phyloP scores from a whole-genome alignment of 176 grass and related monocot genomes.

The Musa beccarii region DNA sequence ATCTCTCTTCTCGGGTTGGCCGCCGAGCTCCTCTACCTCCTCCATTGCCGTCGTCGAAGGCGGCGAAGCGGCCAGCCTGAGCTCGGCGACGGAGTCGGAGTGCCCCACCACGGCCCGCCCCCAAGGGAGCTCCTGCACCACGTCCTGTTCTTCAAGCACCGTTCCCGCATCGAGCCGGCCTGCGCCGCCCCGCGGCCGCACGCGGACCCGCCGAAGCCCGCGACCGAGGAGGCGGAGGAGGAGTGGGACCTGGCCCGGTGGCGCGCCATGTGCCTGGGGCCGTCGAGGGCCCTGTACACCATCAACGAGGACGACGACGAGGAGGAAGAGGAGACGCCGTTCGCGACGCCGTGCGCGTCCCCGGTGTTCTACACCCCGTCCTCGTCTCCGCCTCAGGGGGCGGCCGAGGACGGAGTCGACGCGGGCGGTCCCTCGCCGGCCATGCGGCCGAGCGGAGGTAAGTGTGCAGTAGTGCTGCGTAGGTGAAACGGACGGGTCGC shows the following conservation, averaged over 20 bases:
- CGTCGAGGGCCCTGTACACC: conserved; percentile 17
- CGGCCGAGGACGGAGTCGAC: not conserved
- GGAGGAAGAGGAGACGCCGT: not conserved
- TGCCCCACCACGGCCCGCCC: not conserved
- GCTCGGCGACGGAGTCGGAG: not conserved
- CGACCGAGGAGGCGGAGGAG: not conserved
- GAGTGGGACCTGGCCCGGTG: conserved; percentile 13
- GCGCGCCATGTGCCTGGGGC: conserved; percentile 11
- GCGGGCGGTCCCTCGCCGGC: not conserved
- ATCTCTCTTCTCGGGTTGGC: too few relatives aligned
- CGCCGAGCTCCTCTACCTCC: not conserved
- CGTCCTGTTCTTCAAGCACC: conserved; percentile 7
- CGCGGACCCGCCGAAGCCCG: not conserved
- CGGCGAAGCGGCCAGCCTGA: not conserved
- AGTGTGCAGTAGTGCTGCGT: not conserved
- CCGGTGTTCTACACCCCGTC: conserved; percentile 10
- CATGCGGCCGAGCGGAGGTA: not conserved
- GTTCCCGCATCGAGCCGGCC: conserved; percentile 20
- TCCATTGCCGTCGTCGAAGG: not conserved
- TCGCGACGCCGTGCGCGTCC: not conserved
- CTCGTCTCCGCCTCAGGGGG: not conserved
- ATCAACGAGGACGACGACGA: conserved; percentile 12
- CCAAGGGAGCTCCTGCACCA: not conserved
- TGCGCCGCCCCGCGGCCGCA: not conserved
- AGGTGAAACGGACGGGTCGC: not conserved